Conservation (phyloP, 2,329 filamentous ascomycete genomes). For the Venturia aucupariae region DNA sequence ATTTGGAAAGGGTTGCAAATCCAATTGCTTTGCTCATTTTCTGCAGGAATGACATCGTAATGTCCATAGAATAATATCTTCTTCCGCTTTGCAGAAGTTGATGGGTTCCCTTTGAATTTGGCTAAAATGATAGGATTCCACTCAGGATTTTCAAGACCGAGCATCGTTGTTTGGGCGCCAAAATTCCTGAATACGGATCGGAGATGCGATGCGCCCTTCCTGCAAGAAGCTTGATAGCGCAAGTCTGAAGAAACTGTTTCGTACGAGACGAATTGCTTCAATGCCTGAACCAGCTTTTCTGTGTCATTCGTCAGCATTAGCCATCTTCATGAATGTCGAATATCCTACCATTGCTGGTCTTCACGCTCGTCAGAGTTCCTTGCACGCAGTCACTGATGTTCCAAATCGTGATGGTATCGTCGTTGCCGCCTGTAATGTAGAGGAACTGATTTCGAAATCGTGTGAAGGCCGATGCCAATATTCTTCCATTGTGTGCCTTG, state of each 20-base stretch:
- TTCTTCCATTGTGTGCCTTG: slow-evolving; percentile 77
- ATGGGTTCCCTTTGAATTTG: slow-evolving; percentile 69
- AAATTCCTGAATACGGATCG: slow-evolving; percentile 86
- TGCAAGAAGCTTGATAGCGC: slow-evolving; percentile 83
- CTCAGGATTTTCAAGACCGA: slow-evolving; percentile 63
- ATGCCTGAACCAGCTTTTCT: slow-evolving; percentile 53
- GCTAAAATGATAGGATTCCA: slow-evolving; percentile 93
- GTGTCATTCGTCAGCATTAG: background rate
- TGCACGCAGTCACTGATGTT: slow-evolving; percentile 53
- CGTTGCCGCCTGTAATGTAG: slow-evolving; percentile 92
- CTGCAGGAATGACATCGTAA: slow-evolving; percentile 92
- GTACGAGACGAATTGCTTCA: slow-evolving; percentile 82
- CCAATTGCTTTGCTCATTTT: slow-evolving; percentile 77
- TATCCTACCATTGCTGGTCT: slow-evolving; percentile 47
- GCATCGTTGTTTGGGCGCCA: slow-evolving; percentile 79
- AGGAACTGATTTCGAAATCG: slow-evolving; percentile 62
- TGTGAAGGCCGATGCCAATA: slow-evolving; percentile 73
- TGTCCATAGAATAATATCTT: slow-evolving; percentile 95
- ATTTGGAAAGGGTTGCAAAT: slow-evolving; percentile 80
- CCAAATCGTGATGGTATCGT: slow-evolving; percentile 85
- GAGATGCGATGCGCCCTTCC: slow-evolving; percentile 82
- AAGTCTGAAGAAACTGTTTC: slow-evolving; percentile 83
- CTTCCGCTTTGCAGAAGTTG: slow-evolving; percentile 58
- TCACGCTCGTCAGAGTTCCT: slow-evolving; percentile 22
- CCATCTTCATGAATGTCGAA: background rate